Evolutionary conservation across 1,139 yeast genomes (phyloP).

Genomic region (Saccharomyces hybrid): DNA sequence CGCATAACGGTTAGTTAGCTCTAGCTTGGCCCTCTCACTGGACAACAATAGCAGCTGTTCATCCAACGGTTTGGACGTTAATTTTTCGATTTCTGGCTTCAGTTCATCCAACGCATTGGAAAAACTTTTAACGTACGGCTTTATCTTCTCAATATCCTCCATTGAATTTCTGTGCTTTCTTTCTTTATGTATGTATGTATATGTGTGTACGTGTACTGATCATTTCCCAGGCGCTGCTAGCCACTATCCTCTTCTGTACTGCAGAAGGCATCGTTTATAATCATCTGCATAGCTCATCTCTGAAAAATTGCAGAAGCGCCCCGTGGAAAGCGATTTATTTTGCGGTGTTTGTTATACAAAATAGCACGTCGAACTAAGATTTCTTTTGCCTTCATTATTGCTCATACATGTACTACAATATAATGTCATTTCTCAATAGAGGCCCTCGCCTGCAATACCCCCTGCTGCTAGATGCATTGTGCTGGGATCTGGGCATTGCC

Average conservation of each 20-base stretch:
- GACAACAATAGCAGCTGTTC: slow-evolving; percentile 20
- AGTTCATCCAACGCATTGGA: slow-evolving; percentile 18
- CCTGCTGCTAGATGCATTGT: too few species aligned
- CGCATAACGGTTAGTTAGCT: slow-evolving; percentile 22
- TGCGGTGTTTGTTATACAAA: too few species aligned
- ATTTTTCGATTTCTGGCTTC: slow-evolving; percentile 16
- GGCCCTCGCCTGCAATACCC: too few species aligned
- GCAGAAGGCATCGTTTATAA: background rate
- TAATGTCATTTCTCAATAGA: too few species aligned
- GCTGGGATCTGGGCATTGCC: too few species aligned
- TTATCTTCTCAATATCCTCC: slow-evolving; percentile 27
- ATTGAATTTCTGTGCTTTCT: too few species aligned
- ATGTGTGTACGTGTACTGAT: too few species aligned
- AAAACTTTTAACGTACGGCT: slow-evolving; percentile 23
- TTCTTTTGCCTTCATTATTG: too few species aligned
- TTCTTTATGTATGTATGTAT: too few species aligned
- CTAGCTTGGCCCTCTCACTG: slow-evolving; percentile 19
- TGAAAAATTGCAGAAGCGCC: background rate
- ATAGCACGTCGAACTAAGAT: too few species aligned
- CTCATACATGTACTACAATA: too few species aligned
- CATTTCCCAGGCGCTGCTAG: background rate
- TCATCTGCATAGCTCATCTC: background rate
- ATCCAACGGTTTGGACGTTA: slow-evolving; percentile 22
- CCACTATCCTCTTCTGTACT: background rate
- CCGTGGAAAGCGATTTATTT: too few species aligned